Base-by-base conservation (phyloP, 306 rosid genomes). In the Ormosia semicastrata region DNA sequence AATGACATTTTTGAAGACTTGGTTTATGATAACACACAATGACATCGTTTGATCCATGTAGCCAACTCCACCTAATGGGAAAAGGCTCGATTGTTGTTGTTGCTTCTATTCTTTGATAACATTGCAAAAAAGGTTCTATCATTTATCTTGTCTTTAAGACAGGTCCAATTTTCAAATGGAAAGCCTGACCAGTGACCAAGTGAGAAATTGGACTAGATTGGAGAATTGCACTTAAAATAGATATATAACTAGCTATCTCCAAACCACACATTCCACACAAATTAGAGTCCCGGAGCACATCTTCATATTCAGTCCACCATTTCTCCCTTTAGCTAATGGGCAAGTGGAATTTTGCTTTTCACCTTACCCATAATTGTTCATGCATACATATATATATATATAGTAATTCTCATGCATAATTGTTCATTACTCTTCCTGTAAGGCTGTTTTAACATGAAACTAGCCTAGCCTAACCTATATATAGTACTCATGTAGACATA, bases 161-260 rank as follows among this genome's bases (percentile, higher is more conserved):
- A 71, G 58, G 15, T 66, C 37, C 36, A 46, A 34, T 66, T 57
- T 76, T 66, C 37, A 6, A 30, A 47, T 80, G 64, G 59, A 8
- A 39, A 69, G 70, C 30, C 41, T 29, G 46, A 30, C 11, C n/a
- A 33, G 8, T 8, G 24, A 24, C 11, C n/a, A 33, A 6, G 13
- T 34, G 53, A 75, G 64, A 71, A 63, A 71, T 43, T 64, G 58
- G 47, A 77, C 62, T 49, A 50, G 11, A 70, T 52, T 49, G 41
- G 68, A 18, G 3, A 30, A n/a, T 14, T 76, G 33, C 37, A 57
- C 52, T 72, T 12, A 9, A 32, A 64, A 50, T 29, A 7, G 18
- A 43, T 6, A 33, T 64, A 10, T 64, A 52, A 57, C 72, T 12
- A 83, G 54, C 15, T 41, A 64, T 69, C 36, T n/a, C 58, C 47